Conservation (phyloP, 2,329 filamentous ascomycete species). For the Sclerotinia subarctica region DNA sequence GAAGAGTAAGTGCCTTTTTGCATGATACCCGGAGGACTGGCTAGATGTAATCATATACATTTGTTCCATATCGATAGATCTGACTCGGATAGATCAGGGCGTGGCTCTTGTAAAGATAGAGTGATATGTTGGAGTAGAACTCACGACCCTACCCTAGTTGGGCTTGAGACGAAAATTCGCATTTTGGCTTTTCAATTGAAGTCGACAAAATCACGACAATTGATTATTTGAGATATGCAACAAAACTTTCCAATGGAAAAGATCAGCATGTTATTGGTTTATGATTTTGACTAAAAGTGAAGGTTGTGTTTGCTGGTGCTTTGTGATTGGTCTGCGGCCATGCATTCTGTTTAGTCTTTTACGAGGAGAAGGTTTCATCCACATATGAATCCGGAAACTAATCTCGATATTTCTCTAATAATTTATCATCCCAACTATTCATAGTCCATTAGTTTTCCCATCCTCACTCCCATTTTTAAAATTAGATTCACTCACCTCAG, state of each 20-base stretch:
- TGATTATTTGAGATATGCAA: conserved; percentile 15
- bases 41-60: conserved; percentile 22
- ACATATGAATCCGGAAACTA: not conserved
- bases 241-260: not conserved
- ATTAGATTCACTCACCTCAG: conserved; percentile 53
- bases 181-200: not conserved
- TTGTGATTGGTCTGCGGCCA: conserved; percentile 1
- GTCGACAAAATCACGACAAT: not conserved
- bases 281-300: not conserved
- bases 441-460: conserved; percentile 32
- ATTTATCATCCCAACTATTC: conserved; percentile 51
- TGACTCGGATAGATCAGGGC: conserved; percentile 1
- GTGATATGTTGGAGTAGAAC: conserved; percentile 4
- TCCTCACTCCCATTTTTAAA: not conserved
- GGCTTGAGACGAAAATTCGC: not conserved
- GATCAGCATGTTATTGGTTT: not conserved
- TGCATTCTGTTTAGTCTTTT: conserved; percentile 12
- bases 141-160: not conserved
- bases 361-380: conserved; percentile 18
- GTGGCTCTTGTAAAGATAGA: conserved; percentile 11
- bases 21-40: conserved; percentile 21
- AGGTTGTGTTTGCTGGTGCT: not conserved
- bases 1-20: conserved; percentile 14
- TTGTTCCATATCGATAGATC: conserved; percentile 21
- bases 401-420: conserved; percentile 53